A percentile compares a stretch with the other conserved stretches of the same genome.
phyloP scores from a whole-genome alignment of 306 rosid genomes.

The Delonix regia region DNA sequence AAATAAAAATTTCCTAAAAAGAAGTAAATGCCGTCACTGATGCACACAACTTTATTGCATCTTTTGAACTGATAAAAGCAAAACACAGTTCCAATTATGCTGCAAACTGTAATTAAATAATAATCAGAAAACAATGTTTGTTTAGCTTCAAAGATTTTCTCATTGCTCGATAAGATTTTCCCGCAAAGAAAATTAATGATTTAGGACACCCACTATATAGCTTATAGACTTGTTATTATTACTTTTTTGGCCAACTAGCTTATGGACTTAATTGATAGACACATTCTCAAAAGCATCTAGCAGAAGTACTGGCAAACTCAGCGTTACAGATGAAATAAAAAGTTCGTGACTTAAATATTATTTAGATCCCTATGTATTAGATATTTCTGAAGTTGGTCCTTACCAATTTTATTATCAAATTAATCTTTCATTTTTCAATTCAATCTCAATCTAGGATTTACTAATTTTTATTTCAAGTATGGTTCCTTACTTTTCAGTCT shows the following conservation, averaged over 20 bases:
- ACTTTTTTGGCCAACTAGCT: too few relatives aligned
- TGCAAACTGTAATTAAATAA: constrained; percentile 30
- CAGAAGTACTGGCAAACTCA: constrained; percentile 10
- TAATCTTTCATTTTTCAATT: too few relatives aligned
- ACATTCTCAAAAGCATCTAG: constrained; percentile 34
- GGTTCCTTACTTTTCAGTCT: too few relatives aligned
- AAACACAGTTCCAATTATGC: constrained; percentile 25
- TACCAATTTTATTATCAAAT: too few relatives aligned
- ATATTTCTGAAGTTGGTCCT: too few relatives aligned
- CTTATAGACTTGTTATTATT: too few relatives aligned
- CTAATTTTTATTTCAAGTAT: too few relatives aligned
- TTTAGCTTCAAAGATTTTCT: constrained; percentile 39
- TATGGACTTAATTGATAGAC: constrained; percentile 19
- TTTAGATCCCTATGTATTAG: too few relatives aligned
- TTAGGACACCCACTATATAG: not conserved
- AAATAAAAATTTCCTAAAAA: constrained; percentile 43
- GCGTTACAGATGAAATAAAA: not conserved
- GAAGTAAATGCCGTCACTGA: constrained; percentile 32
- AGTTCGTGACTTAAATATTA: too few relatives aligned
- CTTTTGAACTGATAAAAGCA: constrained; percentile 29
- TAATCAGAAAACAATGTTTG: constrained; percentile 36
- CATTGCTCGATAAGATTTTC: constrained; percentile 48
- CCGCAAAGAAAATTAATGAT: not conserved
- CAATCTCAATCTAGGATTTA: too few relatives aligned
- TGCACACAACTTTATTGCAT: constrained; percentile 21